A percentile compares a stretch with the other conserved stretches of the same genome.
Conservation (phyloP, 179 eudicot genomes). For the Drosera spatulata region DNA sequence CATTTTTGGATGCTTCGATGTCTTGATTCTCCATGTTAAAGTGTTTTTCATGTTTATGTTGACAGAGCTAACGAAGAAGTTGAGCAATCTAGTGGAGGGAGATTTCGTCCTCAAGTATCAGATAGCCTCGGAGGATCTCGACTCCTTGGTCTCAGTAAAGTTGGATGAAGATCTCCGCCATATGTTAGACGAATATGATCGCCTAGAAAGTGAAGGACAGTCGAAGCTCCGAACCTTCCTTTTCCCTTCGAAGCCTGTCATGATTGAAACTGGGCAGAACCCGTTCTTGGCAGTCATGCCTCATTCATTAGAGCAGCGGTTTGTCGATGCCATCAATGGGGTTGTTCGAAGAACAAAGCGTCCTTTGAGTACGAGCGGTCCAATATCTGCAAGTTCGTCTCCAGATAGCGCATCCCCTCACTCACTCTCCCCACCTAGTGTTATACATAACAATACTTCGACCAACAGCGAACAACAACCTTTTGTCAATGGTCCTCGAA, state of each 20-base stretch:
- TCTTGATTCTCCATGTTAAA: no score
- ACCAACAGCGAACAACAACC: constrained; percentile 5
- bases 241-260: constrained; percentile 35
- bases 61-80: constrained; percentile 54
- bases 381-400: constrained; percentile 25
- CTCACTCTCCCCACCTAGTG: constrained; percentile 21
- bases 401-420: constrained; percentile 36
- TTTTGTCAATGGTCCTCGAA: constrained; percentile 11
- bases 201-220: constrained; percentile 12
- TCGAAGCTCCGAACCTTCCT: constrained; percentile 56
- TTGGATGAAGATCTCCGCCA: constrained; percentile 60
- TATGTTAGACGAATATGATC: constrained; percentile 66
- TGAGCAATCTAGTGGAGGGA: constrained; percentile 32
- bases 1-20: no score
- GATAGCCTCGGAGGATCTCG: constrained; percentile 53
- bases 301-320: constrained; percentile 43
- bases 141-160: constrained; percentile 60
- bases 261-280: constrained; percentile 15
- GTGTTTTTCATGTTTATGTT: not conserved
- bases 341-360: constrained; percentile 25
- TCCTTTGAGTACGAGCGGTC: constrained; percentile 2
- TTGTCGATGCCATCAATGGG: constrained; percentile 63
- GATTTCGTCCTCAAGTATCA: constrained; percentile 60
- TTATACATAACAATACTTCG: not conserved
- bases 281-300: constrained; percentile 15